Base-by-base conservation (phyloP, 2,329 filamentous ascomycete genomes). In the Daldinia sp. region DNA sequence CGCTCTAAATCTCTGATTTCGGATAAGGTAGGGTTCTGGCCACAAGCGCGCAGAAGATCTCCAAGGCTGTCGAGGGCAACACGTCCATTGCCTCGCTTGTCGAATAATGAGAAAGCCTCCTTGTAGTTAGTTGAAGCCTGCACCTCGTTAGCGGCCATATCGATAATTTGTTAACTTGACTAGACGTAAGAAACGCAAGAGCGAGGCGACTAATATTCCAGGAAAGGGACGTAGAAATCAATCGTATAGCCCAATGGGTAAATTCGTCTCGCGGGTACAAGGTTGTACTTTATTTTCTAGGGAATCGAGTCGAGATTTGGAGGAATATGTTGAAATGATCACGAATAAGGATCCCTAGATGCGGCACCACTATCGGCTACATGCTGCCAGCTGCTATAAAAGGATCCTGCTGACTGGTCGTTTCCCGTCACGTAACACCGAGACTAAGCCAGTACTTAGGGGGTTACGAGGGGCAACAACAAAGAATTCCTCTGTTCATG, bases 21-120 rank as follows among this genome's bases (percentile, higher is more conserved):
- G 50, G 92, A 85, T 69, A 98, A 85, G 8, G 95, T 99, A 43
- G 95, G 95, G 82, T 99, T 99, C 84, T 99, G 95, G 48, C 95
- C 95, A 78, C 95, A 99, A 57, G 95, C 95, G 77, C 95, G 91
- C 70, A 99, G 88, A 64, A 99, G 87, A 78, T 99, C 95, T 72
- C 95, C 95, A 59, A 99, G 87, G 68, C 90, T 90, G 70, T 94
- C 91, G 78, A 94, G 84, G 37, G 91, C 81, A 72, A 98, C 95
- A 73, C 94, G 94, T 76, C 94, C 94, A 77, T 92, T 96, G 77
- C 95, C 95, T 79, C 95, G 94, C 89, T 97, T 98, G 86, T 99
- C 95, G 85, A 98, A 99, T 78, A 99, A 91, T 74, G 94, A 94
- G 82, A 99, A 99, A 72, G 95, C 95, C 90, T 99, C 95, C 86